Base-by-base conservation (phyloP, 306 rosid species). In the Cicer judaicum region DNA sequence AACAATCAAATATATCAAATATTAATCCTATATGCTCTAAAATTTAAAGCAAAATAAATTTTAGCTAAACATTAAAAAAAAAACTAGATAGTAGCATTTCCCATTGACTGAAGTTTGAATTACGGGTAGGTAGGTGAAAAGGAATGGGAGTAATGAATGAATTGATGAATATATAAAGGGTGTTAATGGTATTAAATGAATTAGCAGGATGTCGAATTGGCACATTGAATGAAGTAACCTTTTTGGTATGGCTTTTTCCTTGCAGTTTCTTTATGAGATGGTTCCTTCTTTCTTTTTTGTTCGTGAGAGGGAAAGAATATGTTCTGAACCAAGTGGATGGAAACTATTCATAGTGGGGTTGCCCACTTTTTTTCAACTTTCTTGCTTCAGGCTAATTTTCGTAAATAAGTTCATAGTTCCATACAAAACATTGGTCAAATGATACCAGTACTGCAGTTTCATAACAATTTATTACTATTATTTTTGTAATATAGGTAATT, bases 101-200 rank as follows among this genome's bases (percentile, higher is more conserved):
- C 16, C 2, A 34, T 60, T 34, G 41, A 60, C 41, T 12, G 55
- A 43, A 66, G 54, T 66, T 66, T 44, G 49, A 39, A 40, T 41
- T 43, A 42, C 3, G 40, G 13, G 70, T 16, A 64, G 73, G 59
- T 47, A 48, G 59, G 19, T 44, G 12, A 46, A 10, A 46, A 67
- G 55, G 12, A 44, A 29, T 2, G 34, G 34, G 34, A 29, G 34
- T 29, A 29, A 29, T 29, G 34, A 29, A 29, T 29, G 34, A 29
- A 29, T 29, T 29, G 34, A 29, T 29, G 34, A 29, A 29, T 29
- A 29, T 29, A 29, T 29, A 10, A 46, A 66, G 55, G 19, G 44
- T 42, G 14, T 42, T 64, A 68, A 68, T 47, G 69, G 62, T 82
- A 82, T 72, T 76, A 61, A 77, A 72, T 85, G 68, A 76, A 59